Evolutionary conservation across 2,329 filamentous ascomycete genomes (phyloP), one percentile per base, ranked within the genome.

Genomic region (Rhytidhysteron rufulum): DNA sequence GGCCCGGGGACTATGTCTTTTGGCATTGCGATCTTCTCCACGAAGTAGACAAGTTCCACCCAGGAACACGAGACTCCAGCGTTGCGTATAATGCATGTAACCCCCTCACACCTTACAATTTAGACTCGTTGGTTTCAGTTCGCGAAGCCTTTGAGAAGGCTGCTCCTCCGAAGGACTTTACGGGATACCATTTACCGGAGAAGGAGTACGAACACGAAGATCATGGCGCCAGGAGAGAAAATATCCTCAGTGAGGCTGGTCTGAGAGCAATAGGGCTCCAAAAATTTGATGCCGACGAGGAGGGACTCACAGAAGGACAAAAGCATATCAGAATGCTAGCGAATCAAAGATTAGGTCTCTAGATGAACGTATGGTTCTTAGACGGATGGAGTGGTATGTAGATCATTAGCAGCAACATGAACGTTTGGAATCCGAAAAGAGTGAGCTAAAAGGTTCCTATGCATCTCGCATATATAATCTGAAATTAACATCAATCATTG

Each of bases 11-110:
- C 39, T 54, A 54, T 37, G 53, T 54, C 20, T 54, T 53, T 33
- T 55, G 53, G 53, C 52, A 55, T 31, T 53, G 49, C 37, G 52
- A 55, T 37, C 33, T 58, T 3, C 36, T 56, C 8, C 51, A 58
- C 37, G 45, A 46, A 20, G 52, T 55, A 11, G 52, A 55, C 21
- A 46, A 41, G 30, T 42, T 39, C 31, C 45, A 55, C 29, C 40
- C 41, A 5, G 55, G 55, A 8, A 45, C 18, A 7, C 35, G 39
- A 21, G 51, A 59, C 34, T 56, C 53, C 2, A 45, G 36, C 25
- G 55, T 54, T 17, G 36, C 40, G 11, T 59, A 57, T 40, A 55
- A 51, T 34, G 42, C 45, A 3, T 51, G 50, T 21, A 43, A 36
- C 35, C 47, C 52, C 3, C 25, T 55, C 22, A 45, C 40, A 10